Conservation (phyloP, 441 rosid species). For the Erodium texanum region DNA sequence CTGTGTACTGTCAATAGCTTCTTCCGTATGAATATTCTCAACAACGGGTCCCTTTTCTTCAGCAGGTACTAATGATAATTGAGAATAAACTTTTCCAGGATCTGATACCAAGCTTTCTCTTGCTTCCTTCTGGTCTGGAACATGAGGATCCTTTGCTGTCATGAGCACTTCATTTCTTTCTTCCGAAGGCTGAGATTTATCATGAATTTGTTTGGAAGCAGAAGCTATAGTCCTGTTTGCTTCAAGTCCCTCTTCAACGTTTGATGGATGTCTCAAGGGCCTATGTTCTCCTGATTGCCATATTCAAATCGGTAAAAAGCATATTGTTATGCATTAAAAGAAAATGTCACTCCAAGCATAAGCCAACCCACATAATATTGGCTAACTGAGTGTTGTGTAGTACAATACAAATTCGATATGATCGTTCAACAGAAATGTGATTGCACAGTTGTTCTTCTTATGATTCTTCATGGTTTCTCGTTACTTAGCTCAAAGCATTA, state of each 20-base stretch:
- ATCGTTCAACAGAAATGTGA: background rate
- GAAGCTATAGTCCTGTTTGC: conserved; percentile 20
- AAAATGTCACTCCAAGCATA: background rate
- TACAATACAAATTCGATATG: background rate
- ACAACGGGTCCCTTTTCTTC: conserved; percentile 33
- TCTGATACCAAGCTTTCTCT: conserved; percentile 29
- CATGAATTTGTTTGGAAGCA: conserved; percentile 13
- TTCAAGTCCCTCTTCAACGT: conserved; percentile 29
- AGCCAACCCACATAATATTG: background rate
- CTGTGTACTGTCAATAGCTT: conserved; percentile 26
- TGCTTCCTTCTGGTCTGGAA: conserved; percentile 25
- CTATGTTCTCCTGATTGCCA: conserved; percentile 26
- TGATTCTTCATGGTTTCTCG: background rate
- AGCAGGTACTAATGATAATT: conserved; percentile 22
- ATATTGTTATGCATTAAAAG: background rate
- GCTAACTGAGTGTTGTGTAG: background rate
- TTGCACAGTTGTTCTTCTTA: background rate
- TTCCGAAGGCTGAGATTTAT: conserved; percentile 19
- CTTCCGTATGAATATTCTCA: conserved; percentile 22
- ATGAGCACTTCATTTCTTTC: conserved; percentile 31
- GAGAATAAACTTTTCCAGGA: conserved; percentile 33
- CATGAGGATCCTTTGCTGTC: conserved; percentile 25
- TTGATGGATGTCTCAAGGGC: conserved; percentile 26
- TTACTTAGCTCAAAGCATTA: background rate
- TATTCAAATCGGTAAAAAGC: conserved; percentile 4